Percentiles rank a stretch among this genome's conserved stretches.
phyloP scores from a whole-genome alignment of 2,329 filamentous ascomycete species.

The Chalaropsis thielavioides region DNA sequence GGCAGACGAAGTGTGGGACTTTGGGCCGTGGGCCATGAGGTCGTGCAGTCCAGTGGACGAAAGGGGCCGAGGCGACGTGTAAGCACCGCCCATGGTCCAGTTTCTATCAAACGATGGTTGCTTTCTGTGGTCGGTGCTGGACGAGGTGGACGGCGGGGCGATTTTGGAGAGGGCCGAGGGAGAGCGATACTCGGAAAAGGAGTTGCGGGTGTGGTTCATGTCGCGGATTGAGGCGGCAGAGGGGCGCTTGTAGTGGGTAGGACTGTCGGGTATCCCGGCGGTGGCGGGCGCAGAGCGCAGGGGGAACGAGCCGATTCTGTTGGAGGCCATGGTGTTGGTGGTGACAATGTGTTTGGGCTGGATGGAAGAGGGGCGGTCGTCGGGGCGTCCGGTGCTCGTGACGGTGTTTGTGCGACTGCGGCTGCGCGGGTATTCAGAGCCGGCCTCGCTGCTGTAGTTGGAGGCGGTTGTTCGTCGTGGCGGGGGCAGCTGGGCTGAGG shows the following conservation, averaged over 20 bases:
- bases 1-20: constrained; percentile 21
- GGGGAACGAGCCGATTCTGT: constrained; percentile 25
- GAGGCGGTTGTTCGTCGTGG: constrained; percentile 38
- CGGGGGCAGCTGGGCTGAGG: constrained; percentile 28
- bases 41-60: constrained; percentile 40
- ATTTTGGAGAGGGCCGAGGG: constrained; percentile 78
- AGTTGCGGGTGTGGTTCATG: constrained; percentile 57
- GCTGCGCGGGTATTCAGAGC: constrained; percentile 34
- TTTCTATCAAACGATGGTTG: constrained; percentile 56
- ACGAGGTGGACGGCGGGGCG: constrained; percentile 23
- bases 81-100: constrained; percentile 48
- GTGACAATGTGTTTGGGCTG: constrained; percentile 36
- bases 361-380: constrained; percentile 33
- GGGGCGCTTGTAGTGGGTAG: constrained; percentile 40
- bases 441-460: constrained; percentile 41
- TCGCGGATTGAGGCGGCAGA: constrained; percentile 73
- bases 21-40: constrained; percentile 18
- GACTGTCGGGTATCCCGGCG: constrained; percentile 29
- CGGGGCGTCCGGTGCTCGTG: constrained; percentile 32
- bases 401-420: constrained; percentile 45
- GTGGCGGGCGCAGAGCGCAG: constrained; percentile 14
- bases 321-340: constrained; percentile 34
- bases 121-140: constrained; percentile 38
- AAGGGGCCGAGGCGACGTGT: constrained; percentile 28
- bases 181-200: constrained; percentile 28